These are phyloP conservation scores for Coriolopsis trogii DNA, from an alignment of 1,284 basidiomycete genomes.

Conservation along the genomic window DNA sequence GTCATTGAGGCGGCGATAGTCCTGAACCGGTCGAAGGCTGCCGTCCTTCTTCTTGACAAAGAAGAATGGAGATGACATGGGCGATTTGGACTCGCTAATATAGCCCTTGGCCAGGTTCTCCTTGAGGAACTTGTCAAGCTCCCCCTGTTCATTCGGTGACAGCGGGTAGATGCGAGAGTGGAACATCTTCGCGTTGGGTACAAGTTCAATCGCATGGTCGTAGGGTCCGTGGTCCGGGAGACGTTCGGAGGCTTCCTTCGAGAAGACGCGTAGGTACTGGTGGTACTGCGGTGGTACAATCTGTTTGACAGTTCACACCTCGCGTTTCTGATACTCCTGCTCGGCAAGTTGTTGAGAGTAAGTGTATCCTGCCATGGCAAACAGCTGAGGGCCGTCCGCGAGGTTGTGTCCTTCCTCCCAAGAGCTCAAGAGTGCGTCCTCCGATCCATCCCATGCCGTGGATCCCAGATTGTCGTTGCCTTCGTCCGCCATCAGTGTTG, in stretches of 20 bases:
- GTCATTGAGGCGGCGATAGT: conserved; percentile 23
- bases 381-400: background rate
- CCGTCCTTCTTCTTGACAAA: conserved; percentile 47
- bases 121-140: conserved; percentile 27
- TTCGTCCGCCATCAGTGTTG: background rate
- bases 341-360: conserved; percentile 1
- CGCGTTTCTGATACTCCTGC: too few species aligned
- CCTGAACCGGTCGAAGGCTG: conserved; percentile 29
- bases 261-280: too few species aligned
- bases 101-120: conserved; percentile 32
- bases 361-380: background rate
- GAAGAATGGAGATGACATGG: conserved; percentile 36
- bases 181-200: conserved; percentile 1
- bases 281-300: too few species aligned
- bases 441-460: background rate
- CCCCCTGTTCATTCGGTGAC: background rate
- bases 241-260: background rate
- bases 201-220: conserved; percentile 8
- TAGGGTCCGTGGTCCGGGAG: background rate
- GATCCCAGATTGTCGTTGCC: background rate
- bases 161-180: conserved; percentile 6
- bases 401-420: background rate
- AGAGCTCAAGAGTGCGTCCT: background rate
- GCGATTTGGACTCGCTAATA: conserved; percentile 31
- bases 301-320: too few species aligned